Conservation (phyloP, 2,329 filamentous ascomycete species). For the Hysterium pulicare region DNA sequence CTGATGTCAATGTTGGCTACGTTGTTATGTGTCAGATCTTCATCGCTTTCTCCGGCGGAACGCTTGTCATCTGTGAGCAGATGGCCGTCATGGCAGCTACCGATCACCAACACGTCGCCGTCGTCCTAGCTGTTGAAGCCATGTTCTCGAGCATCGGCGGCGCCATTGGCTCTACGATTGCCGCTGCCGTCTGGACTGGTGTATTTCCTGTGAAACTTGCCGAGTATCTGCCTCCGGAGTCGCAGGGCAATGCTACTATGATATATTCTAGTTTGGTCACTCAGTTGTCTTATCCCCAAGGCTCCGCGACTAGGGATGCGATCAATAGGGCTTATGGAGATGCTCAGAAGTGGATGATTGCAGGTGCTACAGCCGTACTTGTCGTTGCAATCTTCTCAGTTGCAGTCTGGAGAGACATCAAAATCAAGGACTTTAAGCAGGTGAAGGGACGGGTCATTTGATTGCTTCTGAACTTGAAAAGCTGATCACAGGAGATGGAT, state of each 20-base stretch:
- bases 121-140: constrained; percentile 46
- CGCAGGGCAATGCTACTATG: constrained; percentile 30
- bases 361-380: constrained; percentile 28
- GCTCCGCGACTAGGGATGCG: constrained; percentile 47
- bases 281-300: constrained; percentile 54
- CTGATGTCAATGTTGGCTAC: constrained; percentile 27
- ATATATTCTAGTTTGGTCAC: constrained; percentile 53
- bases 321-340: constrained; percentile 37
- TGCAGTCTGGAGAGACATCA: constrained; percentile 48
- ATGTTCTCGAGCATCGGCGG: constrained; percentile 57
- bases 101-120: constrained; percentile 27
- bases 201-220: constrained; percentile 53
- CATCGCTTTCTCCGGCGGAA: constrained; percentile 23
- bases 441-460: neutral
- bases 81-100: constrained; percentile 25
- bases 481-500: too few species aligned
- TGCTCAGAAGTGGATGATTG: constrained; percentile 37
- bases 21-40: constrained; percentile 36
- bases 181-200: constrained; percentile 63
- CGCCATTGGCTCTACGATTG: constrained; percentile 48
- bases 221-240: constrained; percentile 44
- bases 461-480: too few species aligned
- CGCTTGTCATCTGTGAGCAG: constrained; percentile 25
- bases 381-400: constrained; percentile 32
- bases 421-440: constrained; percentile 43